Evolutionary conservation across 495 filamentous ascomycete species (phyloP).

Genomic region (Penicillium coprophilum): DNA sequence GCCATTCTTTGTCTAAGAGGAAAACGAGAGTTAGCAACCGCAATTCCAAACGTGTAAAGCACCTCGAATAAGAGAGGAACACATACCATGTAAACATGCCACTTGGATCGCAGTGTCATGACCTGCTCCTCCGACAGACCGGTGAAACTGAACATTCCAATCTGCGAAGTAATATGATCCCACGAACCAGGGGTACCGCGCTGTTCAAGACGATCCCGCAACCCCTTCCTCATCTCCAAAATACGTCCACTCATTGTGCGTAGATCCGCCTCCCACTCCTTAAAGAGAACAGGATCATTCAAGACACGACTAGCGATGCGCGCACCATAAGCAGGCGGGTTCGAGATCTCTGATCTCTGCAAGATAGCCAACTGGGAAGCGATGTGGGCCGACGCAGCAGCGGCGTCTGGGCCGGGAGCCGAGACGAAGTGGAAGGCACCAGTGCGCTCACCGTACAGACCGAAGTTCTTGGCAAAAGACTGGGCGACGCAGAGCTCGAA

Average conservation of each 20-base stretch:
- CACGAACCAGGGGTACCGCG: conserved; percentile 81
- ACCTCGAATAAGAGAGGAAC: conserved; percentile 1
- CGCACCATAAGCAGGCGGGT: conserved; percentile 92
- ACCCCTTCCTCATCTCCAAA: conserved; percentile 75
- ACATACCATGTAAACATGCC: conserved; percentile 84
- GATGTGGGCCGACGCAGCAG: conserved; percentile 61
- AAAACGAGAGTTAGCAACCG: conserved; percentile 8
- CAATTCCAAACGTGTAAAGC: neutral
- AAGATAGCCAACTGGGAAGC: conserved; percentile 89
- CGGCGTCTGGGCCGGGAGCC: conserved; percentile 63
- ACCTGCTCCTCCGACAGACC: conserved; percentile 86
- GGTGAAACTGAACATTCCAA: conserved; percentile 99
- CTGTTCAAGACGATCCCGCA: conserved; percentile 75
- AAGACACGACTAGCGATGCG: conserved; percentile 79
- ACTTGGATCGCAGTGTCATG: conserved; percentile 71
- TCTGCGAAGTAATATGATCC: conserved; percentile 97
- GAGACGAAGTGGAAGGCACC: conserved; percentile 97
- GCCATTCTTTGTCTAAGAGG: conserved; percentile 83
- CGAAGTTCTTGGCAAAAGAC: conserved; percentile 99
- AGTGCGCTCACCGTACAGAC: conserved; percentile 92
- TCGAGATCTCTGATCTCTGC: conserved; percentile 95
- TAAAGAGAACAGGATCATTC: conserved; percentile 79
- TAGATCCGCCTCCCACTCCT: conserved; percentile 93
- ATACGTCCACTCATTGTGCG: conserved; percentile 93
- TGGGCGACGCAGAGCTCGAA: conserved; percentile 96